Evolutionary conservation across 176 grass and related monocot species (phyloP).

Genomic region (Luzula sylvatica): DNA sequence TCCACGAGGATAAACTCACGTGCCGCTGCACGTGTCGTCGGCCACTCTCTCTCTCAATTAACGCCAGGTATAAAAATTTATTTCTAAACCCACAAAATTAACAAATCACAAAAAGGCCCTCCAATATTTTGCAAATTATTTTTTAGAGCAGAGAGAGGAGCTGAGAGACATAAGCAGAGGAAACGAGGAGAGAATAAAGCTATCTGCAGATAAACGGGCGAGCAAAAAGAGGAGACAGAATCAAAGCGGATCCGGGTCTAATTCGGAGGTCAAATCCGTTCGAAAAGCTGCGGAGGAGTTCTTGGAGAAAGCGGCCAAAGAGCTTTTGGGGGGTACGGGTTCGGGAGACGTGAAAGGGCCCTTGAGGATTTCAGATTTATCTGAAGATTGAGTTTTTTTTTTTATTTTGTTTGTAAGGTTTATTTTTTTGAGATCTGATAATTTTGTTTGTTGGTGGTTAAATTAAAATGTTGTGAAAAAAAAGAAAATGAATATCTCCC

Average conservation of each 20-base stretch:
- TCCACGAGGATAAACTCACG: conserved; percentile 62
- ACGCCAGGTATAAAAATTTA: conserved; percentile 37
- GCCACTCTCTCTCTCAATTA: conserved; percentile 58
- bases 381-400: conserved; percentile 43
- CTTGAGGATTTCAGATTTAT: conserved; percentile 22
- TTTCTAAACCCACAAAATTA: neutral
- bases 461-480: neutral
- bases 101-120: too few relatives aligned
- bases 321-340: conserved; percentile 41
- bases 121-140: conserved; percentile 6
- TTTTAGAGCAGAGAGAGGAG: conserved; percentile 72
- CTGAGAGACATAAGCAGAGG: conserved; percentile 69
- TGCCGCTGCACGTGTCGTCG: conserved; percentile 80
- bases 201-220: conserved; percentile 27
- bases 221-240: conserved; percentile 67
- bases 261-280: conserved; percentile 40
- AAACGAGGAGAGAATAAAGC: conserved; percentile 22
- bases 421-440: conserved; percentile 9
- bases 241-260: neutral
- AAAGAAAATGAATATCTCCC: neutral
- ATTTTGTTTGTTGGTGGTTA: too few relatives aligned
- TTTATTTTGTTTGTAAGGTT: conserved; percentile 21
- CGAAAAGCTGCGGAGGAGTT: conserved; percentile 75
- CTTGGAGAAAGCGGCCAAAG: conserved; percentile 68
- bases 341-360: conserved; percentile 52